Conservation (phyloP, 331 rosid genomes). For the Cydonia oblonga region DNA sequence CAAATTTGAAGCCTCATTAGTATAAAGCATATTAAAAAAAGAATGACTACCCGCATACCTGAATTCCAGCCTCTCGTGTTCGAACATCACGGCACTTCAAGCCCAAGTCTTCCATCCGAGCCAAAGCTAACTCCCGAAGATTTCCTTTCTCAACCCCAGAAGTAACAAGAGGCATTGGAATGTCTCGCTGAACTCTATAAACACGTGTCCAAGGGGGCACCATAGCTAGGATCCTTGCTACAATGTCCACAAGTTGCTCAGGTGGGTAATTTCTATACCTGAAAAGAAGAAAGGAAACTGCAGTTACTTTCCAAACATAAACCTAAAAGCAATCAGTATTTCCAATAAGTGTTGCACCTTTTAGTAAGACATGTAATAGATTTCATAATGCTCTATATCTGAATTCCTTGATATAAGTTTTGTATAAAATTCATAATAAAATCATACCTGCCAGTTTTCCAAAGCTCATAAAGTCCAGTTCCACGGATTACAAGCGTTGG, state of each 20-base stretch:
- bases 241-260: slow-evolving; percentile 92
- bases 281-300: slow-evolving; percentile 8
- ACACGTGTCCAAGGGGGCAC: slow-evolving; percentile 99
- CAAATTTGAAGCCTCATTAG: background rate
- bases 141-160: slow-evolving; percentile 99
- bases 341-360: background rate
- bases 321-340: background rate
- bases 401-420: background rate
- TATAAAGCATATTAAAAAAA: slow-evolving; percentile 1
- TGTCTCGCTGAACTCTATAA: slow-evolving; percentile 96
- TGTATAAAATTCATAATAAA: background rate
- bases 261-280: slow-evolving; percentile 85
- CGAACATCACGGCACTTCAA: slow-evolving; percentile 95
- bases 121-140: slow-evolving; percentile 86
- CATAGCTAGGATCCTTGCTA: slow-evolving; percentile 90
- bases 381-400: background rate
- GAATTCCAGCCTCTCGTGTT: slow-evolving; percentile 96
- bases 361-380: background rate
- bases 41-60: slow-evolving; percentile 34
- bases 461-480: slow-evolving; percentile 97
- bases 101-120: slow-evolving; percentile 96
- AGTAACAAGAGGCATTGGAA: slow-evolving; percentile 97
- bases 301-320: background rate
- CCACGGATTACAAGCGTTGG: slow-evolving; percentile 98
- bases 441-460: slow-evolving; percentile 94